Evolutionary conservation across 495 filamentous ascomycete species (phyloP), one percentile per base, ranked within the genome.

Genomic region (Aspergillus avenaceus): DNA sequence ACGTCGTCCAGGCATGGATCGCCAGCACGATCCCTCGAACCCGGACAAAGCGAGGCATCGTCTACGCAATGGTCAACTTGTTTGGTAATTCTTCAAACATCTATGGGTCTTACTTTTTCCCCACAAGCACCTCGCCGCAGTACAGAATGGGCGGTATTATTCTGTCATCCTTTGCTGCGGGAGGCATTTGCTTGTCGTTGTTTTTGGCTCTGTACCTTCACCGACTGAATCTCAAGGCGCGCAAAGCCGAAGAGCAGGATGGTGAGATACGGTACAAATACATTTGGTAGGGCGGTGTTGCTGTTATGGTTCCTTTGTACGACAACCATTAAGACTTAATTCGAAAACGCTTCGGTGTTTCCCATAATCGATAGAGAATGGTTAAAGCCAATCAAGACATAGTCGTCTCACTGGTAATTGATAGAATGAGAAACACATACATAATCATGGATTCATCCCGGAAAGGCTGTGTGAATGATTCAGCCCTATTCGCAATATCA

Each of bases 81-180:
- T 56, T 55, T 19, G 61, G 58, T n/a, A 58, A 58, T 24, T 53
- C 53, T 21, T 53, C 54, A 2, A 53, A 56, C 25, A 58, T 61
- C 41, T 64, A 64, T 27, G 54, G 55, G 19, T 59, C 48, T 5
- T 62, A 60, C 42, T 59, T 64, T 34, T 64, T 61, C 41, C 61
- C 58, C 0, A 55, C 37, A 2, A 50, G 38, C 1, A 43, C 53
- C 27, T 46, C 46, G 3, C 61, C 61, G 2, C 54, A 53, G 43
- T 63, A 58, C 41, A 41, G 50, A 8, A 44, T 53, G 9, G 61
- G 61, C 1, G 61, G 52, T 9, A 62, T 61, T 28, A 64, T 50
- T 12, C 46, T 60, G 16, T 60, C 61, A 0, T 55, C 52, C 2
- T 54, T 61, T 47, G 52, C 56, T n/a, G 53, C 53, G 16, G 50